Conservation (phyloP, 108 stramenopile species). For the Stephanodiscus triporus region DNA sequence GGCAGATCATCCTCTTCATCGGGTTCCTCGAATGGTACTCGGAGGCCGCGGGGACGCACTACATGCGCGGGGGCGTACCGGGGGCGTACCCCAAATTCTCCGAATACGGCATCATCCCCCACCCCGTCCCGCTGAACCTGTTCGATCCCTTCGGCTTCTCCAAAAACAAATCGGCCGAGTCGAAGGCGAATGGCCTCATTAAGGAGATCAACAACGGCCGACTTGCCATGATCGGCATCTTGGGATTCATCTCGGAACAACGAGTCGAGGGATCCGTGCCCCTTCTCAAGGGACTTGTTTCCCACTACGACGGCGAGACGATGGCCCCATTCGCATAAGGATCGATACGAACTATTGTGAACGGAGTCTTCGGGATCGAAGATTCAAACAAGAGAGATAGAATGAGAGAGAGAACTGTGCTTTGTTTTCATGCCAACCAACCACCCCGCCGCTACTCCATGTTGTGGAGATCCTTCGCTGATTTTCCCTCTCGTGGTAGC, state of each 20-base stretch:
- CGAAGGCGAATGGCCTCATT: constrained; percentile 65
- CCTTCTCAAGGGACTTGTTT: constrained; percentile 70
- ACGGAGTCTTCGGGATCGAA: neutral
- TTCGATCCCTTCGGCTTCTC: constrained; percentile 74
- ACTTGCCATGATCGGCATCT: constrained; percentile 75
- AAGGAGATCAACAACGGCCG: constrained; percentile 83
- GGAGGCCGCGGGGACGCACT: constrained; percentile 71
- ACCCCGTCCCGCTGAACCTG: constrained; percentile 80
- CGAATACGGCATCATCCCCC: constrained; percentile 63
- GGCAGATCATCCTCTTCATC: constrained; percentile 87
- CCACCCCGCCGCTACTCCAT: neutral
- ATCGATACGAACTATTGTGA: neutral
- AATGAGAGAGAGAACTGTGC: too few species aligned
- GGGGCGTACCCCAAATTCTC: constrained; percentile 72
- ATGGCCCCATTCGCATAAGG: constrained; percentile 59
- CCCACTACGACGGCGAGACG: constrained; percentile 69
- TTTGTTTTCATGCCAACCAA: neutral
- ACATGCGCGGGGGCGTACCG: constrained; percentile 80
- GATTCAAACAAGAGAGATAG: too few species aligned
- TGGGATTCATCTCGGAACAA: constrained; percentile 79
- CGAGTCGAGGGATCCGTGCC: constrained; percentile 81
- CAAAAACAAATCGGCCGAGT: constrained; percentile 57
- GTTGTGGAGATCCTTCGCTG: too few species aligned
- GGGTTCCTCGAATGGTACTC: constrained; percentile 81
- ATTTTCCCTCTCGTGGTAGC: too few species aligned